Evolutionary conservation across 257 asterid genomes (phyloP), one percentile per base, ranked within the genome.

Genomic region (Marsdenia floribunda): DNA sequence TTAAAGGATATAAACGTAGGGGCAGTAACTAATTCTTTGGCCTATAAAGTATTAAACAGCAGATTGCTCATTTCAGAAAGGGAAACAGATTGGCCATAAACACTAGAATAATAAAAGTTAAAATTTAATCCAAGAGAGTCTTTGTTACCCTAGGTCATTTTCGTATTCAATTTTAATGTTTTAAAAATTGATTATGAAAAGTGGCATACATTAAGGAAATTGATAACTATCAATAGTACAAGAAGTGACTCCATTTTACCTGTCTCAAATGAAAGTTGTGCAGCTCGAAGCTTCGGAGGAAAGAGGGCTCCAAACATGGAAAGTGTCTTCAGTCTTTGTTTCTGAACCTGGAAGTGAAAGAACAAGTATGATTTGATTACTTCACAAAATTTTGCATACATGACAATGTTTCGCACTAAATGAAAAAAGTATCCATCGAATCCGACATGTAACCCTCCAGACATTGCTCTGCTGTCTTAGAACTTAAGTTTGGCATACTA

Each of bases 221-320:
- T 9, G n/a, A 50, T 55, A 46, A 19, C 26, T 53, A 35, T 24
- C 29, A 29, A 13, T 22, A 19, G 13, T 46, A 38, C 57, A 10
- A 37, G 18, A 58, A 16, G 19, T 63, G 60, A 38, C 72, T 50
- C 29, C 40, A 68, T 71, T n/a, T n/a, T 84, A 92, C 97, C 99
- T 84, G 85, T 86, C 92, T 92, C 99, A 71, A 90, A 92, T 68
- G 99, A 92, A 44, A 84, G 80, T 75, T 94, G 99, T 70, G 97
- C 87, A 70, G 96, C 78, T 65, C 97, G 92, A 83, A 94, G 99
- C 89, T 88, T 92, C 38, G 98, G 98, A 78, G 97, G 88, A 70
- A 94, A 93, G 72, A 94, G 72, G 11, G 87, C 86, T 47, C 99
- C 98, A 73, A 92, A 94, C 90, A 94, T 83, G 76, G 96, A 89